Conservation (phyloP, 108 stramenopile genomes). For the Cyclotella sp. region DNA sequence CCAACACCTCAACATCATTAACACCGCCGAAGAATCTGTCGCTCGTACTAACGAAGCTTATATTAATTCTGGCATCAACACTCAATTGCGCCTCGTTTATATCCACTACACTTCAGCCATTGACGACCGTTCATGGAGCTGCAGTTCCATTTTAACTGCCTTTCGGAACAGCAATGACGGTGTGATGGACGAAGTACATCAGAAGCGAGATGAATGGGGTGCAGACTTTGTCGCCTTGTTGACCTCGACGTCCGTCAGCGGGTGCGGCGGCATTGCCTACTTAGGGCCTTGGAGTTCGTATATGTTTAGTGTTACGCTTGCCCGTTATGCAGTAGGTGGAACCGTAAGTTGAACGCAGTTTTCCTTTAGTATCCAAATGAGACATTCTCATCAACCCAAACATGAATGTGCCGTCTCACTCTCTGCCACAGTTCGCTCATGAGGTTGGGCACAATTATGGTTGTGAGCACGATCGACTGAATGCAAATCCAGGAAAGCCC, state of each 20-base stretch:
- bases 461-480: conserved; percentile 26
- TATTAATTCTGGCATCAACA: conserved; percentile 30
- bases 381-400: background rate
- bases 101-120: conserved; percentile 13
- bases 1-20: conserved; percentile 29
- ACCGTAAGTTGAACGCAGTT: background rate
- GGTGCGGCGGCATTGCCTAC: conserved; percentile 44
- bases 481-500: conserved; percentile 20
- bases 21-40: conserved; percentile 29
- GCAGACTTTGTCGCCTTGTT: conserved; percentile 50
- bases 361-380: no score
- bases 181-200: conserved; percentile 43
- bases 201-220: conserved; percentile 34
- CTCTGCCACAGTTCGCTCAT: conserved; percentile 24
- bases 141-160: background rate
- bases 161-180: conserved; percentile 30
- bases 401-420: background rate
- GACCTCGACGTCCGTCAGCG: conserved; percentile 5
- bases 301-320: conserved; percentile 8
- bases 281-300: conserved; percentile 5
- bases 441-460: conserved; percentile 39
- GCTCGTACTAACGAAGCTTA: conserved; percentile 39
- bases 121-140: conserved; percentile 11
- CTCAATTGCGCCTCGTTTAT: conserved; percentile 36
- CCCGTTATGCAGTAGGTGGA: conserved; percentile 6